Conservation (phyloP, 768 basidiomycete genomes). For the Cyclocybe aegerita region DNA sequence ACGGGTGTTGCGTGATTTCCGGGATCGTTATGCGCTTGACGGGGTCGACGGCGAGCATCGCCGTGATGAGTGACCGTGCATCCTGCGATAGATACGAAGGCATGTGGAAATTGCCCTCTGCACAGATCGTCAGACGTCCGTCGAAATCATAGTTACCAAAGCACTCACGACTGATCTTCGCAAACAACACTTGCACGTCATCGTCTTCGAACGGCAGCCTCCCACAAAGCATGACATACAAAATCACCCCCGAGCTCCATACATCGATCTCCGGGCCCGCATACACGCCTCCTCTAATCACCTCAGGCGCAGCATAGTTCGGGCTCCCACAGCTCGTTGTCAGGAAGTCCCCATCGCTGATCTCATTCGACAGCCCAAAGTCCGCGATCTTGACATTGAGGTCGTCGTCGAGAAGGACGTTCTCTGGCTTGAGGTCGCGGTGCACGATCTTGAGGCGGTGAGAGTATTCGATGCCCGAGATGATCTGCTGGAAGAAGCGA, state of each 20-base stretch:
- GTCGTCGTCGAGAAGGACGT: slow-evolving; percentile 82
- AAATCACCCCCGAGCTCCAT: slow-evolving; percentile 98
- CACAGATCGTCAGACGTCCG: slow-evolving; percentile 6
- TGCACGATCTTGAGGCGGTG: slow-evolving; percentile 97
- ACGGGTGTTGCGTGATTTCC: slow-evolving; percentile 89
- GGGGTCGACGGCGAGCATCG: slow-evolving; percentile 94
- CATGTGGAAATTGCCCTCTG: slow-evolving; percentile 86
- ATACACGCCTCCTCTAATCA: slow-evolving; percentile 92
- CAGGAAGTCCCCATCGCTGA: slow-evolving; percentile 94
- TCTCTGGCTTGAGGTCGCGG: slow-evolving; percentile 97
- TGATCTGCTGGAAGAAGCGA: slow-evolving; percentile 97
- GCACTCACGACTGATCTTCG: slow-evolving; percentile 84
- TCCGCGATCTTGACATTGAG: slow-evolving; percentile 98
- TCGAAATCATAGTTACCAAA: background rate
- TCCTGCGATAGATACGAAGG: slow-evolving; percentile 80
- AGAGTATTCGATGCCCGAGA: slow-evolving; percentile 95
- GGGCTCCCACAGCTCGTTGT: slow-evolving; percentile 98
- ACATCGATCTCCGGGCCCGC: slow-evolving; percentile 98
- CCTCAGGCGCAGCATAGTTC: slow-evolving; percentile 98
- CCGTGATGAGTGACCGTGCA: slow-evolving; percentile 73
- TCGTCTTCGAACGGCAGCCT: slow-evolving; percentile 97
- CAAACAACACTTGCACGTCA: slow-evolving; percentile 88
- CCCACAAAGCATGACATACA: slow-evolving; percentile 97
- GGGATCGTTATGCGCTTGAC: slow-evolving; percentile 92
- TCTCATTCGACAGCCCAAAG: slow-evolving; percentile 95